Conservation (phyloP, 2,329 filamentous ascomycete species). For the Epichloe typhina region DNA sequence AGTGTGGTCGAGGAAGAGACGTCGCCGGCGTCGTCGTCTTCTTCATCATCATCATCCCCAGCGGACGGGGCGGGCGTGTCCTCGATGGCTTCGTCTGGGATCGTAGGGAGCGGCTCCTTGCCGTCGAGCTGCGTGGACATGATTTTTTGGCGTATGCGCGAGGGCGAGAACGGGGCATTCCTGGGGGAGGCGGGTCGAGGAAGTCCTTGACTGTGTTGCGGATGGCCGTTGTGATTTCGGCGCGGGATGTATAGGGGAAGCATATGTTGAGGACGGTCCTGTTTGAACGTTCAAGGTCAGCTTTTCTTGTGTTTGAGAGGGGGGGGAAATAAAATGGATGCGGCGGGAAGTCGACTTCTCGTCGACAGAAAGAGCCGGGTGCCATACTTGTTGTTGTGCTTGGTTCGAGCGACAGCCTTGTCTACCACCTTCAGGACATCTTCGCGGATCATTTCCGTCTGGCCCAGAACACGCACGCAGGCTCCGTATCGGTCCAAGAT, state of each 20-base stretch:
- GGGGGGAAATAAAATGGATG: neutral
- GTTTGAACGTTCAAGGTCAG: constrained; percentile 2
- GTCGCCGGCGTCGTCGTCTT: constrained; percentile 34
- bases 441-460: constrained; percentile 67
- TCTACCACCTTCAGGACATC: constrained; percentile 87
- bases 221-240: constrained; percentile 87
- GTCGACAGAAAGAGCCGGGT: neutral
- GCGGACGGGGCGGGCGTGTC: neutral
- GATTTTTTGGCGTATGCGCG: constrained; percentile 76
- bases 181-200: constrained; percentile 52
- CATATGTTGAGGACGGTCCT: constrained; percentile 73
- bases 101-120: constrained; percentile 33
- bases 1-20: constrained; percentile 42
- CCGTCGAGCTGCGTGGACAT: constrained; percentile 49
- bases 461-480: constrained; percentile 70
- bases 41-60: constrained; percentile 19
- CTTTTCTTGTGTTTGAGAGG: neutral
- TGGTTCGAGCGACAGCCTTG: constrained; percentile 73
- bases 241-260: constrained; percentile 91
- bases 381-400: constrained; percentile 64
- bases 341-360: neutral
- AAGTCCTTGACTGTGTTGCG: constrained; percentile 80
- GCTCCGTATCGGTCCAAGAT: constrained; percentile 88
- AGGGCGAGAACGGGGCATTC: constrained; percentile 70
- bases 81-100: constrained; percentile 24